Percentiles rank a stretch among this genome's conserved stretches.
phyloP scores from a whole-genome alignment of 805 yeast genomes.

The Nakazawaea populi region DNA sequence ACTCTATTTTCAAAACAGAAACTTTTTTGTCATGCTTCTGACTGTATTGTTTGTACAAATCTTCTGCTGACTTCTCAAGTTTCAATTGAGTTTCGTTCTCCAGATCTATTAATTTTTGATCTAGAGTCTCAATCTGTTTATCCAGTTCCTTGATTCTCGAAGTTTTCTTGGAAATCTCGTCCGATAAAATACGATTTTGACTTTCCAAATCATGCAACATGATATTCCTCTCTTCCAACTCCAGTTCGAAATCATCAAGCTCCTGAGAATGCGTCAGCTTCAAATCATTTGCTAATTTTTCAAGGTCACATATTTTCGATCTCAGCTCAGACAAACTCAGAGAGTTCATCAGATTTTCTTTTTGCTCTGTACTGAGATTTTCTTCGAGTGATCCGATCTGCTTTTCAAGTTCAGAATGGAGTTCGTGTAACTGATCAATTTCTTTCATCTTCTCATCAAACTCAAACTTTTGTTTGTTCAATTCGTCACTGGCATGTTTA shows the following conservation, averaged over 20 bases:
- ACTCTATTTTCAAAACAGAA: slow-evolving; percentile 50
- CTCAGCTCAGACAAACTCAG: neutral
- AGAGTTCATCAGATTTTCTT: no score
- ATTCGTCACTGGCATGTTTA: neutral
- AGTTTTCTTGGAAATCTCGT: neutral
- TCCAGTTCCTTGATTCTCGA: neutral
- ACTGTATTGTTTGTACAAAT: slow-evolving; percentile 66
- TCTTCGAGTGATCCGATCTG: no score
- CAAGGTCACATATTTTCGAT: neutral
- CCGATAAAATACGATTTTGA: no score
- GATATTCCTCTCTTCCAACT: no score
- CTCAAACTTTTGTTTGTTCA: neutral
- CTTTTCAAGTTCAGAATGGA: neutral
- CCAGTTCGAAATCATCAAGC: no score
- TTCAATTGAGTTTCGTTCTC: slow-evolving; percentile 48
- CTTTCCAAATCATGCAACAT: no score
- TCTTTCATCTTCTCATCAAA: neutral
- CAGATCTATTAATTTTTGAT: slow-evolving; percentile 21
- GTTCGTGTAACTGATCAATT: neutral
- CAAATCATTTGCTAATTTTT: neutral
- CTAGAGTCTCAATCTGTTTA: neutral
- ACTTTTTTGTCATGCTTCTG: slow-evolving; percentile 75
- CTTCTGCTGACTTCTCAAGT: slow-evolving; percentile 60
- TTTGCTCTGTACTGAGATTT: no score
- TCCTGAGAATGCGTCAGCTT: neutral